Evolutionary conservation across 257 asterid genomes (phyloP).

Genomic region (Jasminum sambac): DNA sequence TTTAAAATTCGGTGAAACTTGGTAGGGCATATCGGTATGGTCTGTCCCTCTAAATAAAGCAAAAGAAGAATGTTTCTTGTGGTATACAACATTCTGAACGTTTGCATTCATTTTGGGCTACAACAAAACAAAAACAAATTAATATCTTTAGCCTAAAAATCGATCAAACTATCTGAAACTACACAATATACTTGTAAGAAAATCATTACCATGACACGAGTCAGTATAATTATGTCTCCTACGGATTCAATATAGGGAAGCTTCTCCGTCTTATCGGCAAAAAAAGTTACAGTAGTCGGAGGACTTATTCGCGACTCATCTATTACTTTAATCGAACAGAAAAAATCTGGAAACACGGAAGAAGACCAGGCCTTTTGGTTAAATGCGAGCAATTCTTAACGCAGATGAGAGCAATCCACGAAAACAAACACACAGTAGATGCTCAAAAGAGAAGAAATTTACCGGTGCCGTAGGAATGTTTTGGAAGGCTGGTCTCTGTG

Average conservation of each 20-base stretch:
- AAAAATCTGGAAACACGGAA: slow-evolving; percentile 47
- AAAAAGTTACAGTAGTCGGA: slow-evolving; percentile 50
- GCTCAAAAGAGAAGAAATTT: background rate
- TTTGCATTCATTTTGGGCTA: slow-evolving; percentile 38
- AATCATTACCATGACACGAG: slow-evolving; percentile 57
- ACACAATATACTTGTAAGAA: background rate
- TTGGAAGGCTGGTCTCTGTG: slow-evolving; percentile 48
- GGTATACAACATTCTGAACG: slow-evolving; percentile 41
- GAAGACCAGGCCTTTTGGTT: background rate
- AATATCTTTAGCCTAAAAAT: background rate
- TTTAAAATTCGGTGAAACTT: slow-evolving; percentile 47
- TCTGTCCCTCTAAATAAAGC: slow-evolving; percentile 63
- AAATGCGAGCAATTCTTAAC: background rate
- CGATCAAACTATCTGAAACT: background rate
- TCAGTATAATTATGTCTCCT: slow-evolving; percentile 65
- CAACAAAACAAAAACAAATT: background rate
- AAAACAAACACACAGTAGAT: background rate
- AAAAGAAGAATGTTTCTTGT: slow-evolving; percentile 69
- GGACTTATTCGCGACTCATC: slow-evolving; percentile 56
- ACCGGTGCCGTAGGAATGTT: slow-evolving; percentile 68
- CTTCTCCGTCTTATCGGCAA: slow-evolving; percentile 53
- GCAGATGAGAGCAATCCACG: background rate
- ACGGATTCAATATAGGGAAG: slow-evolving; percentile 59
- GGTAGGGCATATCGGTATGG: slow-evolving; percentile 53
- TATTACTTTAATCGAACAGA: slow-evolving; percentile 47